Base-by-base conservation (phyloP, 495 filamentous ascomycete genomes). In the Penicillium psychrofluorescens region DNA sequence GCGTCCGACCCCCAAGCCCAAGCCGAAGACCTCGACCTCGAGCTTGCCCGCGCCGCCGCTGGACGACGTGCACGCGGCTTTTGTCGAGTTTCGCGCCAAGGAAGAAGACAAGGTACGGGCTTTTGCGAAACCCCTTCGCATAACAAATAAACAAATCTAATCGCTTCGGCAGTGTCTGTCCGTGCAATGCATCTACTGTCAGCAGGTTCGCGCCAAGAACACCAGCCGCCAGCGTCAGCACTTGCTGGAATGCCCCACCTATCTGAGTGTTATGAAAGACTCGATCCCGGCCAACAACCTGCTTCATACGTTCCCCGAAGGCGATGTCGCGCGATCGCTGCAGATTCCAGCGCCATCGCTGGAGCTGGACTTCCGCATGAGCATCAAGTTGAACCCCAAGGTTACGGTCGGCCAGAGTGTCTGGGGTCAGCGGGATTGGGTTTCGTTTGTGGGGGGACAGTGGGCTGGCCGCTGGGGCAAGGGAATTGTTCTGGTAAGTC, bases 321-420 rank as follows among this genome's bases (percentile, higher is more conserved):
- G 73, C 41, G 68, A 75, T 43, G 69, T 74, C 14, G 68, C 71
- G 14, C 72, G 72, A 11, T 73, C 71, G 11, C 58, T 75, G 31
- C 73, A 76, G 45, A 73, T 78, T 31, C 74, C 74, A 12, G 70
- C 68, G n/a, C 79, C 79, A 0, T 62, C 64, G 11, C 66, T 81
- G 10, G 74, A 80, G 48, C 62, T 79, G 36, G 77, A 82, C 49
- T 82, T 82, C 58, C 76, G 78, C 43, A 77, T 82, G 70, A 78
- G 72, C 56, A 72, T 82, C 40, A 71, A 76, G 48, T 58, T 80
- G 60, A 81, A 78, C 50, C 68, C 76, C 1, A 75, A 76, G 49
- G 74, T 79, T 27, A 62, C 65, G 1, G 69, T 80, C 7, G 71
- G 75, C 5, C 66, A 59, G 11, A 70, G 75, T 34, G 63, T 78